Conservation (phyloP, 2,329 filamentous ascomycete species). For the Sclerotinia trifoliorum region DNA sequence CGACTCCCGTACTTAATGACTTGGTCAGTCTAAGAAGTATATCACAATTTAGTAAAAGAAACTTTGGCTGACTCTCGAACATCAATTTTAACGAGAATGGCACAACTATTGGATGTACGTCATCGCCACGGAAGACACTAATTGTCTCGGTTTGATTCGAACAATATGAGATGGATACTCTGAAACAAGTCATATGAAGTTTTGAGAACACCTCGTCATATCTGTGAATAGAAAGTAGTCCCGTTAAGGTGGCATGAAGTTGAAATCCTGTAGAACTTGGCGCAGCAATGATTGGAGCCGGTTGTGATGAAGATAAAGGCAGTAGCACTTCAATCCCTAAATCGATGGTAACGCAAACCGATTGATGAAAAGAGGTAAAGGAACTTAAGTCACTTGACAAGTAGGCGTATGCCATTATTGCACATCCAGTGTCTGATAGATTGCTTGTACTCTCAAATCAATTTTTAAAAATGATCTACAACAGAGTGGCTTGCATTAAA, state of each 20-base stretch:
- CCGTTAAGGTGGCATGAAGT: not conserved
- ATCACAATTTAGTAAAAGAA: too few species aligned
- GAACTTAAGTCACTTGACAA: not conserved
- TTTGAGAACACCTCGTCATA: too few species aligned
- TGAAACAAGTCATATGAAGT: not conserved
- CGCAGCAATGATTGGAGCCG: not conserved
- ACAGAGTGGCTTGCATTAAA: not conserved
- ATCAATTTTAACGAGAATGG: too few species aligned
- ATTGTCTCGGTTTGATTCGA: too few species aligned
- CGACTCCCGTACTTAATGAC: too few species aligned
- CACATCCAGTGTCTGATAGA: not conserved
- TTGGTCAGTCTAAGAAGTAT: too few species aligned
- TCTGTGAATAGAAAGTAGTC: not conserved
- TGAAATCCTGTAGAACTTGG: not conserved
- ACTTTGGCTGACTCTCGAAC: too few species aligned
- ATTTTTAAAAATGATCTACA: not conserved
- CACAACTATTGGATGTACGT: too few species aligned
- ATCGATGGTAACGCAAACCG: not conserved
- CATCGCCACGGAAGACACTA: too few species aligned
- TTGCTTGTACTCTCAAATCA: not conserved
- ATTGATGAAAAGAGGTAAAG: not conserved
- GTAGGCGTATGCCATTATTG: not conserved
- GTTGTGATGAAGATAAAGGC: not conserved
- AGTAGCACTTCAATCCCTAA: not conserved
- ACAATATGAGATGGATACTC: too few species aligned